phyloP scores from a whole-genome alignment of 2,329 filamentous ascomycete species.

The Penicillium hordei region DNA sequence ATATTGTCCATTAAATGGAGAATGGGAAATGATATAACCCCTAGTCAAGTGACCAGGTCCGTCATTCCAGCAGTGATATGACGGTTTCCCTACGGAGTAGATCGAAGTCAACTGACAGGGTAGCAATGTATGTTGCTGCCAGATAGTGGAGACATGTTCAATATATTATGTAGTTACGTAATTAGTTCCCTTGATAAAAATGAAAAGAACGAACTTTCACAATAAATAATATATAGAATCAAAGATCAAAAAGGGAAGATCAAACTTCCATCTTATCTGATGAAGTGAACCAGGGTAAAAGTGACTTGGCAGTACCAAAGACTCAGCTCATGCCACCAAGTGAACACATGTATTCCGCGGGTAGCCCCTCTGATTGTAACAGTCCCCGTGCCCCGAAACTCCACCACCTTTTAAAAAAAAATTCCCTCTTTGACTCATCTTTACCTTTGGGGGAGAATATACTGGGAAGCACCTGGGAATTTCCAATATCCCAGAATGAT shows the following conservation, averaged over 20 bases:
- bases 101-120: background rate
- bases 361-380: background rate
- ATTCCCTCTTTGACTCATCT: background rate
- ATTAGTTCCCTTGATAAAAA: background rate
- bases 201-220: background rate
- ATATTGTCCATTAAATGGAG: background rate
- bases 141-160: background rate
- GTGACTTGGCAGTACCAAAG: conserved; percentile 13
- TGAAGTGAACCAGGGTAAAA: conserved; percentile 3
- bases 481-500: background rate
- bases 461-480: background rate
- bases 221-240: background rate
- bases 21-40: background rate
- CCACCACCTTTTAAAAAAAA: conserved; percentile 4
- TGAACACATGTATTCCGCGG: conserved; percentile 3
- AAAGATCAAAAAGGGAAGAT: background rate
- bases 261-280: conserved; percentile 26
- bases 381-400: conserved; percentile 8
- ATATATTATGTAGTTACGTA: background rate
- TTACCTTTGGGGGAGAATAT: background rate
- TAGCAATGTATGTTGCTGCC: conserved; percentile 5
- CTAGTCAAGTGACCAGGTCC: background rate
- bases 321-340: conserved; percentile 1
- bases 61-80: background rate
- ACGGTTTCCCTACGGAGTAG: background rate